A percentile compares a stretch with the other conserved stretches of the same genome.
phyloP scores from a whole-genome alignment of 2,329 filamentous ascomycete species.

The Whalleya microplaca region DNA sequence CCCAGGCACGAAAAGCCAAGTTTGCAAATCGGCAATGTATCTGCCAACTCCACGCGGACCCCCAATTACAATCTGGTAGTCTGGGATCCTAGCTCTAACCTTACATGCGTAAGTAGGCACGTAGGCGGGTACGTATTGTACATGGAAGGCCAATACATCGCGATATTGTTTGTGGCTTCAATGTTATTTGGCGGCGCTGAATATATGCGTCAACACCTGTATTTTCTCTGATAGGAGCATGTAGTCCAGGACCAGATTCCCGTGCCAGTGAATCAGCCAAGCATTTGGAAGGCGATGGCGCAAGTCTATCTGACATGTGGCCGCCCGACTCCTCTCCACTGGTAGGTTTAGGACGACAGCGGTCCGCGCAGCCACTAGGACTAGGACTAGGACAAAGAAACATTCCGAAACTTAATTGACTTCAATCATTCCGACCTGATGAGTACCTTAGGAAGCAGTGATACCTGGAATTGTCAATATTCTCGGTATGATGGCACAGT shows the following conservation, averaged over 20 bases:
- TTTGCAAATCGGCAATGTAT: not conserved
- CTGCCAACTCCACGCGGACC: not conserved
- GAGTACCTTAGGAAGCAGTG: not conserved
- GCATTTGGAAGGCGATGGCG: not conserved
- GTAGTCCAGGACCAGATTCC: not conserved
- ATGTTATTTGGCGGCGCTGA: too few relatives aligned
- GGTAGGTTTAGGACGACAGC: not conserved
- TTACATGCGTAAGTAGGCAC: not conserved
- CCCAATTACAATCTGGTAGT: not conserved
- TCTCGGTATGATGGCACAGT: not conserved
- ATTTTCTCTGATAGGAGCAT: not conserved
- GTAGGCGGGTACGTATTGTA: not conserved
- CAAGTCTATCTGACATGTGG: not conserved
- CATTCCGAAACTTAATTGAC: not conserved
- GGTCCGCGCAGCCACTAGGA: not conserved
- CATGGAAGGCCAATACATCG: too few relatives aligned
- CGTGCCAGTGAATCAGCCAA: not conserved
- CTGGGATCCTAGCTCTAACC: not conserved
- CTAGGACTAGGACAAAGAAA: not conserved
- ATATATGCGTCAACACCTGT: not conserved
- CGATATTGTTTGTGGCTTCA: not conserved
- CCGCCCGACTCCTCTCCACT: not conserved
- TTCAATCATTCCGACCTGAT: not conserved
- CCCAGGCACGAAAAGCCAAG: slow-evolving; percentile 2
- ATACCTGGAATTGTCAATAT: not conserved